Conservation (phyloP, 2,329 filamentous ascomycete genomes). For the Mycosphaerella arachidis region DNA sequence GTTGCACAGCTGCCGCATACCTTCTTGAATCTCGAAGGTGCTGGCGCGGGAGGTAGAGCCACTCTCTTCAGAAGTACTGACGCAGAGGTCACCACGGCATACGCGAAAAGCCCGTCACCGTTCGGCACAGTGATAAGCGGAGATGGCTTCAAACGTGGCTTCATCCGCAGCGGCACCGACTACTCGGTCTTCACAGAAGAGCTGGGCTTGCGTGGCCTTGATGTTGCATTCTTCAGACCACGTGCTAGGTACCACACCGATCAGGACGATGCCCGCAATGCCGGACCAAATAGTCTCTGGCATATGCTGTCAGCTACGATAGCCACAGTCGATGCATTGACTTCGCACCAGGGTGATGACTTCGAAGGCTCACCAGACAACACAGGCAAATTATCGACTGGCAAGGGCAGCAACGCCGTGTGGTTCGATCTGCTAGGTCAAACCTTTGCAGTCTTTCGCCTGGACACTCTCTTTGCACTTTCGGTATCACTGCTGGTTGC, state of each 20-base stretch:
- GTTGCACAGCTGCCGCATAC: slow-evolving; percentile 75
- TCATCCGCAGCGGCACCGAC: slow-evolving; percentile 83
- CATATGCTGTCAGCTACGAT: slow-evolving; percentile 89
- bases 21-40: slow-evolving; percentile 92
- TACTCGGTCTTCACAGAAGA: slow-evolving; percentile 76
- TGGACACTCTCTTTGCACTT: slow-evolving; percentile 82
- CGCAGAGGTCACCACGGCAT: slow-evolving; percentile 75
- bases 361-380: slow-evolving; percentile 59
- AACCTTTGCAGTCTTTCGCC: slow-evolving; percentile 69
- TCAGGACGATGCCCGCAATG: slow-evolving; percentile 78
- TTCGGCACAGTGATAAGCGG: slow-evolving; percentile 78
- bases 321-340: slow-evolving; percentile 66
- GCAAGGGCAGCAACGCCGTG: slow-evolving; percentile 59
- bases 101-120: slow-evolving; percentile 65
- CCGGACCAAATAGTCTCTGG: slow-evolving; percentile 70
- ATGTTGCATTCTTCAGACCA: slow-evolving; percentile 86
- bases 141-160: slow-evolving; percentile 75
- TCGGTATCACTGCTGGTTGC: slow-evolving; percentile 78
- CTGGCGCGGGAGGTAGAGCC: slow-evolving; percentile 83
- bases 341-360: slow-evolving; percentile 60
- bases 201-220: slow-evolving; percentile 78
- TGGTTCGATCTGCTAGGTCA: slow-evolving; percentile 93
- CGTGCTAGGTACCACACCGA: slow-evolving; percentile 85
- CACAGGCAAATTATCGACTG: slow-evolving; percentile 60
- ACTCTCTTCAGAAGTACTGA: slow-evolving; percentile 86